Percentiles rank a stretch among this genome's conserved stretches.
Conservation (phyloP, 2,329 filamentous ascomycete species). For the Nemania sp. region DNA sequence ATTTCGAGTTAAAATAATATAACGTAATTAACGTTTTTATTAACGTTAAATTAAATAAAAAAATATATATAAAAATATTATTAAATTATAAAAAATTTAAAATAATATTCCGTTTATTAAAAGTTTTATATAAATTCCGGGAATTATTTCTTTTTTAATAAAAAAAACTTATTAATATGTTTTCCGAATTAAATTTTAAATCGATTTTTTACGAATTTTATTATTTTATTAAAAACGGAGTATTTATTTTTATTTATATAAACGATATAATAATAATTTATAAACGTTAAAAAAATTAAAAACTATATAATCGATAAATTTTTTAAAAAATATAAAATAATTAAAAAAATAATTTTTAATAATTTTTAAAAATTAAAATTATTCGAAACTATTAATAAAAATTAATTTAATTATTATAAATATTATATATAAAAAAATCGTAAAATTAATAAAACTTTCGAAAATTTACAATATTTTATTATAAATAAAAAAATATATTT, state of each 20-base stretch:
- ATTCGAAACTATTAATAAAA: neutral
- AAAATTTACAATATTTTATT: too few species aligned
- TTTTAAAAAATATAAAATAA: neutral
- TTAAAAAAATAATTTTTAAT: neutral
- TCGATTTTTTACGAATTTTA: neutral
- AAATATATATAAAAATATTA: neutral
- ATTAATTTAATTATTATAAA: too few species aligned
- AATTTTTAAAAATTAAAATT: neutral
- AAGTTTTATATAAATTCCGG: neutral
- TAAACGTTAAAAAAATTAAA: neutral
- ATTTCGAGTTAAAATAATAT: neutral
- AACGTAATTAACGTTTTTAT: too few species aligned
- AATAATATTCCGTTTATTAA: neutral
- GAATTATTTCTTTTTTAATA: neutral
- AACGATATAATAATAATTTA: too few species aligned
- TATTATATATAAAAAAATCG: too few species aligned
- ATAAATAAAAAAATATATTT: too few species aligned
- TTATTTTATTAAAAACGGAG: too few species aligned
- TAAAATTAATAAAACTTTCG: too few species aligned
- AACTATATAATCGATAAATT: neutral
- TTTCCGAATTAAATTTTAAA: neutral
- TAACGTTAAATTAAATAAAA: too few species aligned
- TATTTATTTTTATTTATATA: too few species aligned
- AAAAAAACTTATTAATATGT: neutral
- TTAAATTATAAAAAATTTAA: neutral